Base-by-base conservation (phyloP, 805 yeast species). In the Ogataea polymorpha region DNA sequence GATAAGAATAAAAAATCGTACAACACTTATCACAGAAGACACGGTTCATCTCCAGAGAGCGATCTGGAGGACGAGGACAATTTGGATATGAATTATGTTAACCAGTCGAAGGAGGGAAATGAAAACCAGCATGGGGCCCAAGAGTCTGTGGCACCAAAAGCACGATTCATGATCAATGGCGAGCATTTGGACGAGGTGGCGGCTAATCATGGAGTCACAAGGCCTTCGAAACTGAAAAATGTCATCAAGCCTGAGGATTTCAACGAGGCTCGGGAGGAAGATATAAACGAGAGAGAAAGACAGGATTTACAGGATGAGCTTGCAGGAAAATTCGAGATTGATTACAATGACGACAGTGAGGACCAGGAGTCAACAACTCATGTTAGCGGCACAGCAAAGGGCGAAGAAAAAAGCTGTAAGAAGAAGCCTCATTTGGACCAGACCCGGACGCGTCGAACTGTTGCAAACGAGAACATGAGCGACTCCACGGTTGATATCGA, bases 1-100 rank as follows among this genome's bases (percentile, higher is more conserved):
- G 78, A 74, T 20, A 74, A 76, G 59, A 80, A 78, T 55, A 69
- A 72, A 51, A 68, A 66, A 45, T 70, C 68, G 28, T 72, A 72
- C 47, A 51, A 49, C 25, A 56, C 51, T 3, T 53, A 53, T 43
- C 56, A 50, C 32, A 49, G 42, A 11, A 37, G 42, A 9, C 51
- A 47, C 27, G 53, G 49, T 6, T 44, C 45, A 4, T 36, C 43
- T 17, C 44, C 50, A 12, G 51, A 45, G 16, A 48, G 53, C 39
- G 58, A 55, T 25, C 28, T 40, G 6, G 58, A 51, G 26, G 55
- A 47, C 28, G 59, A 54, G 18, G 55, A 54, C 30, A 44, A 41
- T 39, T 26, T 44, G 35, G 46, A 51, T 30, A 32, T 34, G 20
- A 50, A 43, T 25, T 16, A 45, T 16, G 12, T 18, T 25, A 13